Conservation (phyloP, 106 monocot genomes). For the Acorus calamus region DNA sequence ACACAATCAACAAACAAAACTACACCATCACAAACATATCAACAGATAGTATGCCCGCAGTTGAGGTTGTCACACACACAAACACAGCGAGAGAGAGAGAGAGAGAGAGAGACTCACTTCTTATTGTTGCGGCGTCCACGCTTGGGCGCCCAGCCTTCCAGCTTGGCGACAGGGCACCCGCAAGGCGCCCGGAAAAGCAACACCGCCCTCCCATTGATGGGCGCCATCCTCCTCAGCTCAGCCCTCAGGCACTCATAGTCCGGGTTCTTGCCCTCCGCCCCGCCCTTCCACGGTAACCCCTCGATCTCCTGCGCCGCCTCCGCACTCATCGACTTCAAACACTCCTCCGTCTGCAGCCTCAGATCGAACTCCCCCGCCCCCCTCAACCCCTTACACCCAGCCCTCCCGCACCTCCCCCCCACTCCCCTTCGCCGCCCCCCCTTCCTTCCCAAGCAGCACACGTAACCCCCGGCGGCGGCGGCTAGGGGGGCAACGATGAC, state of each 20-base stretch:
- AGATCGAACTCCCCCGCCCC: constrained; percentile 82
- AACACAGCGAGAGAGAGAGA: not conserved
- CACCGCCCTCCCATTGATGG: constrained; percentile 75
- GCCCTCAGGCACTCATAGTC: constrained; percentile 79
- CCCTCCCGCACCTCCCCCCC: constrained; percentile 33
- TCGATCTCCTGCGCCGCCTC: constrained; percentile 59
- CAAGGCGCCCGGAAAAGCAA: constrained; percentile 69
- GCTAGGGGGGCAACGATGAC: too few species aligned
- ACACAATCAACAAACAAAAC: not conserved
- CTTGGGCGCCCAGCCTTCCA: constrained; percentile 54
- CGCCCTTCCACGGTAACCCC: constrained; percentile 82
- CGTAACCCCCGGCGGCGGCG: too few species aligned
- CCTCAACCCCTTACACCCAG: constrained; percentile 47
- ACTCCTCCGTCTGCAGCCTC: constrained; percentile 74
- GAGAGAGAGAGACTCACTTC: constrained; percentile 23
- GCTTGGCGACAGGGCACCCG: constrained; percentile 65
- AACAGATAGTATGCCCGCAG: too few species aligned
- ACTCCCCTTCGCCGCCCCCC: too few species aligned
- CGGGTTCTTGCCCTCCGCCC: constrained; percentile 67
- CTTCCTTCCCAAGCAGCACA: too few species aligned
- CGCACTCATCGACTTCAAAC: constrained; percentile 8
- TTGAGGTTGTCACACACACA: not conserved
- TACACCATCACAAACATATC: not conserved
- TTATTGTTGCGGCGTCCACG: constrained; percentile 28
- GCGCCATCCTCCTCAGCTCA: constrained; percentile 74